phyloP scores from a whole-genome alignment of 306 rosid genomes.

The Amphicarpaea edgeworthii region DNA sequence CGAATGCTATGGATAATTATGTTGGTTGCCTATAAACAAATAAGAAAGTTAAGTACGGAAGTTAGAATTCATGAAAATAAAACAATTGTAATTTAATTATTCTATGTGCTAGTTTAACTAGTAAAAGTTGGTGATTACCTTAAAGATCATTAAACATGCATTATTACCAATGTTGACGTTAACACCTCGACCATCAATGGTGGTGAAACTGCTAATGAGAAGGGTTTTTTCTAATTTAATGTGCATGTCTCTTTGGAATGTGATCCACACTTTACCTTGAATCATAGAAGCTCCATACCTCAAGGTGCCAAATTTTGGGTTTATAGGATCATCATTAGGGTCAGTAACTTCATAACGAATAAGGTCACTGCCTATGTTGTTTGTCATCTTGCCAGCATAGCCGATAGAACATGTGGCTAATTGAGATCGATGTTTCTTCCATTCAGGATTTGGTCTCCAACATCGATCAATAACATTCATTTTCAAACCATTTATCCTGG shows the following conservation, averaged over 20 bases:
- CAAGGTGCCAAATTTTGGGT: not conserved
- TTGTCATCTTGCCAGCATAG: not conserved
- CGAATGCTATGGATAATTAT: not conserved
- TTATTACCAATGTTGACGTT: too few relatives aligned
- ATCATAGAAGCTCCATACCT: not conserved
- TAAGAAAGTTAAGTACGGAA: not conserved
- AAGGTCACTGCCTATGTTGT: not conserved
- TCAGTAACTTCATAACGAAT: not conserved
- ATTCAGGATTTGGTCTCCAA: not conserved
- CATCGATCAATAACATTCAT: conserved; percentile 1
- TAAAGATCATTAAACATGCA: too few relatives aligned
- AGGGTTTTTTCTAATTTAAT: not conserved
- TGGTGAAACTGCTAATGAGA: not conserved
- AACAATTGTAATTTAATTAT: not conserved
- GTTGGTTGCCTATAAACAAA: not conserved
- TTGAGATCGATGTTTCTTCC: not conserved
- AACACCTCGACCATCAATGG: too few relatives aligned
- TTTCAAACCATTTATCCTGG: not conserved
- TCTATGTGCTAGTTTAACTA: not conserved
- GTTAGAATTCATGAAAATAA: not conserved
- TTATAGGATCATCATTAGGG: conserved; percentile 1
- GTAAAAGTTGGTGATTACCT: too few relatives aligned
- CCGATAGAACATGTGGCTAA: not conserved
- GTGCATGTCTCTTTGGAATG: not conserved
- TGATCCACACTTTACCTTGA: conserved; percentile 3